A percentile compares a stretch with the other conserved stretches of the same genome.
Conservation (phyloP, 1,284 basidiomycete genomes). For the Leccinum colubrinum region DNA sequence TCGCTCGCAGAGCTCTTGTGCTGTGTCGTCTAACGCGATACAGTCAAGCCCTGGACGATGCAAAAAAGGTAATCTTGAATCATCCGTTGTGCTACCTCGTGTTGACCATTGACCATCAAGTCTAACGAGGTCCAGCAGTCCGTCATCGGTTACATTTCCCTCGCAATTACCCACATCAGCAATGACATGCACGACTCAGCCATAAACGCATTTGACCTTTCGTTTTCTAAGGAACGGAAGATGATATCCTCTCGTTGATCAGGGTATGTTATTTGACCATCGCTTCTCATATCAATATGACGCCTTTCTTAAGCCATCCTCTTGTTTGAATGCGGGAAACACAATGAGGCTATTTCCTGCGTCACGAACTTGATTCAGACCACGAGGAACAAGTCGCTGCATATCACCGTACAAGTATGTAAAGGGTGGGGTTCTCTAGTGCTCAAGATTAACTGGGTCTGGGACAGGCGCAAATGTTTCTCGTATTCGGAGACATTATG, state of each 20-base stretch:
- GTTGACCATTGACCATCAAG: neutral
- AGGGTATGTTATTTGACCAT: neutral
- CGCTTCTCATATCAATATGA: neutral
- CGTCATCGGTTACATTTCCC: conserved; percentile 2
- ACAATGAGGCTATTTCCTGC: neutral
- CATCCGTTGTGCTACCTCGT: neutral
- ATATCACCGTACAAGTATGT: neutral
- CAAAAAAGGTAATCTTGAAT: neutral
- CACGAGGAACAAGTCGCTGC: neutral
- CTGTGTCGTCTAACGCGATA: neutral
- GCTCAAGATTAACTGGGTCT: neutral
- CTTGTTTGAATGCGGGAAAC: conserved; percentile 2
- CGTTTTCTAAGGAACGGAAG: neutral
- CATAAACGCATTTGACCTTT: neutral
- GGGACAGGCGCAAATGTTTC: conserved; percentile 3
- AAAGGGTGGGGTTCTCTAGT: neutral
- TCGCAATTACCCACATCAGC: neutral
- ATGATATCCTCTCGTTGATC: neutral
- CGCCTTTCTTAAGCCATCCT: neutral
- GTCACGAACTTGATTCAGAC: neutral
- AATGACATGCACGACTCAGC: neutral
- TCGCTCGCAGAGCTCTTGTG: conserved; percentile 1
- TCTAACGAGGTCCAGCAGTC: conserved; percentile 2
- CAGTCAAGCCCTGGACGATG: neutral
- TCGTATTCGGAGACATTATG: neutral